Percentiles rank a stretch among this genome's conserved stretches.
Evolutionary conservation across 1,139 yeast species (phyloP).

Genomic region (Geotrichum phurueaensis): DNA sequence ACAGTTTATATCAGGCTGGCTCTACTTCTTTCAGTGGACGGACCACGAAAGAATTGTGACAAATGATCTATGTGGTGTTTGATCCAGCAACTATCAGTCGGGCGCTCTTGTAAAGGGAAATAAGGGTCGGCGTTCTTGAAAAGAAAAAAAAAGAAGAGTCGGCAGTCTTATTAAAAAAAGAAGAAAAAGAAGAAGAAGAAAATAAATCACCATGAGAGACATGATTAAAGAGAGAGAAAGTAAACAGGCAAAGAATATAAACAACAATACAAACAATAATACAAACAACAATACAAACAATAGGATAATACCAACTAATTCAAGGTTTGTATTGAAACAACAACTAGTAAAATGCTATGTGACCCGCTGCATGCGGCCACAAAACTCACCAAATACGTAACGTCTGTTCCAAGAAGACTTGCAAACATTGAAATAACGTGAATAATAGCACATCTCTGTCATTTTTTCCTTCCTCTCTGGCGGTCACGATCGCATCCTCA

Average conservation of each 20-base stretch:
- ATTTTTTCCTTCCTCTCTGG: background rate
- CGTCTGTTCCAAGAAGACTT: background rate
- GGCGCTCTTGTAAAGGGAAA: background rate
- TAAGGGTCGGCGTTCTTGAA: background rate
- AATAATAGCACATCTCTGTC: background rate
- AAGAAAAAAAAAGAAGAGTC: background rate
- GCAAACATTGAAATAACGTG: background rate
- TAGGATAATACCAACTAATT: background rate
- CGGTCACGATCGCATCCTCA: background rate
- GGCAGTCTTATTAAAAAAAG: background rate
- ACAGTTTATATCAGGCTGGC: background rate
- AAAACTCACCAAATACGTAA: background rate
- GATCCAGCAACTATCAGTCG: background rate
- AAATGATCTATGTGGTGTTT: background rate
- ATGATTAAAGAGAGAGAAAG: too few species aligned
- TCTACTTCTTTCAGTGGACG: background rate
- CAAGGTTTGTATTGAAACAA: background rate
- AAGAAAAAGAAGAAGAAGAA: background rate
- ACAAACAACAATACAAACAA: background rate
- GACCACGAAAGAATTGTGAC: background rate
- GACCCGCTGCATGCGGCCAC: background rate
- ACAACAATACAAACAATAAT: background rate
- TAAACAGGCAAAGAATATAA: background rate
- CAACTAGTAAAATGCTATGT: background rate
- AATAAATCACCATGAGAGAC: background rate